Evolutionary conservation across 2,329 filamentous ascomycete species (phyloP), one percentile per base, ranked within the genome.

Genomic region (Lizonia empirigonia): DNA sequence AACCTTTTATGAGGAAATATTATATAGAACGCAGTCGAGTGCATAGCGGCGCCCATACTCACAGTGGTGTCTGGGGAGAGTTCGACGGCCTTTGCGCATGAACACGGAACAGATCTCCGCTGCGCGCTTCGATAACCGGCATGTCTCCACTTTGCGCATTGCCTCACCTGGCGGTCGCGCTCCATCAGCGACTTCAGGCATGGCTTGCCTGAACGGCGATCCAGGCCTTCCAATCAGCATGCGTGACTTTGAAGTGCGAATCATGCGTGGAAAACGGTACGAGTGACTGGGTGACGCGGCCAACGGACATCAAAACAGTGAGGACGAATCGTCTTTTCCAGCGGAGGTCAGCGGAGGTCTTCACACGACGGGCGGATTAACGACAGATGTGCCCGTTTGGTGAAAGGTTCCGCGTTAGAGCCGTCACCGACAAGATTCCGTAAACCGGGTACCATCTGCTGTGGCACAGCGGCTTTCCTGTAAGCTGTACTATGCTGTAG

Each of bases 361-460:
- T 18, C 32, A 37, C 22, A 15, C 33, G 15, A 27, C 33, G 15
- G 5, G 12, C 20, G 22, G 26, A 10, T 37, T 15, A 34, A 39
- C 36, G 18, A 30, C 30, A n/a, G 19, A 16, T 26, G 12, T 33
- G 33, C 26, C 22, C 10, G 18, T 47, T 16, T 39, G 41, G 24
- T 15, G 19, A 44, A 34, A 23, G 29, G 30, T 33, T 44, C n/a
- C 26, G 42, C 37, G 8, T 38, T 32, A 41, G 23, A 16, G 18
- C 22, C 34, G 47, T 20, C 34, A 26, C 45, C 46, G 37, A 47
- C 38, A 34, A 50, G 33, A 20, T 39, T 44, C 51, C 51, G 36
- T 29, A 18, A 18, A 33, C 40, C 26, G 32, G 47, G 32, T 5
- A 35, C n/a, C 16, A 30, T 29, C 20, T 40, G 42, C 33, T 41